Percentiles rank a stretch among this genome's conserved stretches.
Conservation (phyloP, 768 basidiomycete genomes). For the Podaxis sp. region DNA sequence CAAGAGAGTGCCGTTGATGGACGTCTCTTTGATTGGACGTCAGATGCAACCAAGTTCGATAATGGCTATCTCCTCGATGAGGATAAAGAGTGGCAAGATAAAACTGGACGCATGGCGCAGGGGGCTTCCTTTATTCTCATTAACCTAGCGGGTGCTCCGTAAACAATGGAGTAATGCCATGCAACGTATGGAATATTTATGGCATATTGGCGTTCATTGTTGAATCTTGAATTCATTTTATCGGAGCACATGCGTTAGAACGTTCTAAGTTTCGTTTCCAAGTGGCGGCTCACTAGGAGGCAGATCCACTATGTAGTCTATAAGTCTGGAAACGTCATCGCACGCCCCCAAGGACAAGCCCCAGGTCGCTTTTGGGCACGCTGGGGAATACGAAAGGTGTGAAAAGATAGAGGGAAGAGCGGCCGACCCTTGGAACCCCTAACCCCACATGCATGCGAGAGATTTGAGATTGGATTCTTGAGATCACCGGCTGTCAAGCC, state of each 20-base stretch:
- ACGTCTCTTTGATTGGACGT: background rate
- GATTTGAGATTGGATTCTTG: slow-evolving; percentile 1
- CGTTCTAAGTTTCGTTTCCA: background rate
- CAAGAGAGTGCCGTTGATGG: background rate
- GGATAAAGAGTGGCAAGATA: slow-evolving; percentile 7
- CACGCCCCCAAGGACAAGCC: background rate
- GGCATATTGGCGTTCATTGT: background rate
- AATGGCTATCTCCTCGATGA: background rate
- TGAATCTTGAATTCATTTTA: background rate
- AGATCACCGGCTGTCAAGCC: slow-evolving; percentile 22
- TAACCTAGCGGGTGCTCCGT: background rate
- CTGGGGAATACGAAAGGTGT: background rate
- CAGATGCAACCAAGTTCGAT: background rate
- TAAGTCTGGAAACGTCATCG: background rate
- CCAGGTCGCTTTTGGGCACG: background rate
- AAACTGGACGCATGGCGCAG: background rate
- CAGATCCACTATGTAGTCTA: background rate
- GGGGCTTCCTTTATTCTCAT: background rate
- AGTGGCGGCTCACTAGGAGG: background rate
- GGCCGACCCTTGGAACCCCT: background rate
- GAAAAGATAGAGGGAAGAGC: background rate
- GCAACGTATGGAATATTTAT: background rate
- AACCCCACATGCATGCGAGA: slow-evolving; percentile 1
- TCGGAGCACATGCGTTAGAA: background rate
- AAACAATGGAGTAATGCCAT: background rate